phyloP scores from a whole-genome alignment of 129 eudicot genomes.

The Chrysanthemum makinoi region DNA sequence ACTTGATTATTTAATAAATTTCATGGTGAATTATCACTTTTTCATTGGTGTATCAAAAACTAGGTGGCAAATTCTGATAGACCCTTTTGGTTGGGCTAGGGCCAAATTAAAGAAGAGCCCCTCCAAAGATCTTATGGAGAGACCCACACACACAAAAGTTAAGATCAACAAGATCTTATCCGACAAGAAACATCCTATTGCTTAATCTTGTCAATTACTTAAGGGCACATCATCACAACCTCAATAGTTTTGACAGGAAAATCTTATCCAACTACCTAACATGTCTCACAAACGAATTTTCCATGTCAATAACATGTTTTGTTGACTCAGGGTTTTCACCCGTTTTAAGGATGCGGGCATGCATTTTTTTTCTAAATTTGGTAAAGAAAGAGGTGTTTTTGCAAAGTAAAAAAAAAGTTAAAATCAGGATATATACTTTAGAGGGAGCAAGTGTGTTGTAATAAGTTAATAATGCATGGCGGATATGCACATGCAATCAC shows the following conservation, averaged over 20 bases:
- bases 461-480: conserved; percentile 12
- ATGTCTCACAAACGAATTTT: conserved; percentile 3
- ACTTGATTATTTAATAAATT: no score
- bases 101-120: no score
- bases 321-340: conserved; percentile 17
- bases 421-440: not conserved
- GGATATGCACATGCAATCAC: conserved; percentile 31
- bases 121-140: not conserved
- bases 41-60: no score
- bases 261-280: conserved; percentile 14
- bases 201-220: conserved; percentile 7
- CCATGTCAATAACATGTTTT: conserved; percentile 11
- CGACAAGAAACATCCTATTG: conserved; percentile 9
- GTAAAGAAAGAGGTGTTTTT: conserved; percentile 1
- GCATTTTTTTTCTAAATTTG: conserved; percentile 10
- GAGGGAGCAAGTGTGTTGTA: not conserved
- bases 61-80: no score
- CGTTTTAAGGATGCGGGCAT: conserved; percentile 14
- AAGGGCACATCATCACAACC: conserved; percentile 9
- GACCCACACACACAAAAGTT: conserved; percentile 18
- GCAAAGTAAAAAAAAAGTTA: not conserved
- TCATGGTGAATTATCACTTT: no score
- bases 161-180: conserved; percentile 9
- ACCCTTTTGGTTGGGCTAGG: no score
- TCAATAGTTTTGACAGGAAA: conserved; percentile 1